These are phyloP conservation scores for Novymonas esmeraldas DNA, from an alignment of 208 protist genomes.

Conservation along the genomic window DNA sequence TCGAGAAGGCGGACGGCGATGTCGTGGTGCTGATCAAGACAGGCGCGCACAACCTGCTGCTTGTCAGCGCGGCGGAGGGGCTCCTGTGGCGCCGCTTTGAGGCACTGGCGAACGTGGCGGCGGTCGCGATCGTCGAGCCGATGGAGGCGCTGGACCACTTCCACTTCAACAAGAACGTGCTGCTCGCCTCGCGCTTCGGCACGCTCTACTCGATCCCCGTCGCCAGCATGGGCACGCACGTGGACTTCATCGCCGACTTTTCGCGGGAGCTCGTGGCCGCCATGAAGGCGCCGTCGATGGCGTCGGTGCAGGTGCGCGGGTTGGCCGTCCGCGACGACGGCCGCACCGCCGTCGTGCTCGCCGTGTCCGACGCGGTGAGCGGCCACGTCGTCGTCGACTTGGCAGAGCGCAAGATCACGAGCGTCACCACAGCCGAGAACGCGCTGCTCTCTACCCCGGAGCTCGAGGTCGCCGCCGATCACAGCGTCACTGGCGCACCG, in stretches of 20 bases:
- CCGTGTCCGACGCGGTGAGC: constrained; percentile 12
- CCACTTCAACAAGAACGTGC: constrained; percentile 72
- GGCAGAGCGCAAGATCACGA: constrained; percentile 12
- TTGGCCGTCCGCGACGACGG: constrained; percentile 29
- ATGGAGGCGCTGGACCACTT: constrained; percentile 70
- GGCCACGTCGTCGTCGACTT: constrained; percentile 29
- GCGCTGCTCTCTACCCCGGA: constrained; percentile 17
- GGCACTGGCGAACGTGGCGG: constrained; percentile 53
- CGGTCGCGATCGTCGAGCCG: constrained; percentile 54
- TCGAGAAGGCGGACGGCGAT: constrained; percentile 28
- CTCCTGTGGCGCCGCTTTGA: constrained; percentile 78
- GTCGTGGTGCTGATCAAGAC: constrained; percentile 54
- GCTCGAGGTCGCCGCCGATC: constrained; percentile 44
- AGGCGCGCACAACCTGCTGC: constrained; percentile 56
- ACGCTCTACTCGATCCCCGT: constrained; percentile 73
- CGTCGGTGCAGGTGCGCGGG: constrained; percentile 42
- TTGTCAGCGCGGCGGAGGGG: constrained; percentile 39
- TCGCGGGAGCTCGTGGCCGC: constrained; percentile 37
- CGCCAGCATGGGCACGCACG: constrained; percentile 43
- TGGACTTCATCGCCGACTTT: constrained; percentile 66
- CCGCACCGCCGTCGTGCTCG: constrained; percentile 27
- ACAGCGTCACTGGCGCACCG: constrained; percentile 40
- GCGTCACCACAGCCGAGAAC: constrained; percentile 12
- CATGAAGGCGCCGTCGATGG: constrained; percentile 45
- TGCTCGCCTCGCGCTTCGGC: constrained; percentile 64